phyloP scores from a whole-genome alignment of 257 asterid genomes.

The Solanum clarkiae region DNA sequence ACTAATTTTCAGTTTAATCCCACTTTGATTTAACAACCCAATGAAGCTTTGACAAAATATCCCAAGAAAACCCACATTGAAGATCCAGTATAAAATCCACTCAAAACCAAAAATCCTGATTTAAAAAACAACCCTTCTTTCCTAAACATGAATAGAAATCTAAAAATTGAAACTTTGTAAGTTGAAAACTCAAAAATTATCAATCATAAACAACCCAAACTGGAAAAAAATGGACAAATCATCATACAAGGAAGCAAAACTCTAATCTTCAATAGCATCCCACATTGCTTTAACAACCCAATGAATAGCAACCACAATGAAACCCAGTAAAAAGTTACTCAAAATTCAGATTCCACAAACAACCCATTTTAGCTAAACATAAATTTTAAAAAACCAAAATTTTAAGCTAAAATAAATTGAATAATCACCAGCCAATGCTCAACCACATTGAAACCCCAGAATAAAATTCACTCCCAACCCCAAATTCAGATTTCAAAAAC shows the following conservation, averaged over 20 bases:
- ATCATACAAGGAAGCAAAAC: too few species aligned
- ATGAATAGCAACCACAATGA: constrained; percentile 55
- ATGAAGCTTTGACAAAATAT: background rate
- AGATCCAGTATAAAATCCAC: background rate
- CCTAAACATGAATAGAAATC: background rate
- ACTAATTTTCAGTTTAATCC: background rate
- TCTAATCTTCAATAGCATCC: background rate
- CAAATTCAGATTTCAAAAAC: background rate
- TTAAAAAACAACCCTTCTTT: background rate
- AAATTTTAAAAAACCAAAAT: background rate
- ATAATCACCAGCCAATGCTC: constrained; percentile 89
- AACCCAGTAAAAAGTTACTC: background rate
- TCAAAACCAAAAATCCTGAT: background rate
- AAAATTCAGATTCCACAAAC: background rate
- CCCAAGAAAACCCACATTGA: background rate
- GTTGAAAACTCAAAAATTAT: constrained; percentile 10
- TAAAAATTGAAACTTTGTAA: background rate
- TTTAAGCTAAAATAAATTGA: background rate
- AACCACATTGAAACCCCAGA: constrained; percentile 24
- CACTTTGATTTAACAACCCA: background rate
- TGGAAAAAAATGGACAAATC: too few species aligned
- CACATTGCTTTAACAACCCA: constrained; percentile 19
- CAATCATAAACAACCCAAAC: constrained; percentile 15
- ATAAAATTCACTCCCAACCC: background rate
- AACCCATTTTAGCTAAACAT: background rate